Base-by-base conservation (phyloP, 805 yeast genomes). In the Wickerhamomyces alni region DNA sequence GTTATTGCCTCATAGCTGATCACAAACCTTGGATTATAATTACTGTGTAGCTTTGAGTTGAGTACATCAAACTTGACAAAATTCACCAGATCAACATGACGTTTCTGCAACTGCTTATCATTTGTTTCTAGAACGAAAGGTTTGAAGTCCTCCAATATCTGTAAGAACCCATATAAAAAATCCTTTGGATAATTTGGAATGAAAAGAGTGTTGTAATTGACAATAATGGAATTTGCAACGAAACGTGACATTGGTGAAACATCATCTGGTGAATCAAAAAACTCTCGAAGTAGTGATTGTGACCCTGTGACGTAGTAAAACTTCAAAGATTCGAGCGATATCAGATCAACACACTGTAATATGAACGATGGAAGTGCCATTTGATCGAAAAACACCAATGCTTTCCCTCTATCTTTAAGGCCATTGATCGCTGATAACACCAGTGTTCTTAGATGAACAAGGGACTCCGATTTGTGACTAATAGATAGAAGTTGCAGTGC, bases 251-350 rank as follows among this genome's bases (percentile, higher is more conserved):
- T 8, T 12, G 55, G 54, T 3, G 55, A 48, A 2, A 39, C 19
- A 11, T 53, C 48, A 13, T 35, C 27, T 1, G 43, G 28, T 8
- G 33, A 30, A 2, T 40, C 33, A 24, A 47, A 45, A 5, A 52
- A 29, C 12, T 52, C 55, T 13, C 36, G 45, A 26, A 54, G 29
- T 1, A 48, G 41, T 1, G 18, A 15, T 5, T 46, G 7, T 0
- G 57, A 41, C 2, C 58, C 57, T 8, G 48, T 37, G 16, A 48
- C 25, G 32, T 33, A 48, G 16, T 36, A 54, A 5, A 44, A 38
- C 17, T 38, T 40, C 4, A 52, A 21, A 3, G 33, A 30, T 1
- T 15, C 29, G 12, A 45, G 35, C 1, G 41, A 21, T 18, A 49
- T 17, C 2, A 45, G 24, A 37, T 54, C 57, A 10, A 38, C 17